Base-by-base conservation (phyloP, 1,139 yeast genomes). In the Lodderomyces elongisporus region DNA sequence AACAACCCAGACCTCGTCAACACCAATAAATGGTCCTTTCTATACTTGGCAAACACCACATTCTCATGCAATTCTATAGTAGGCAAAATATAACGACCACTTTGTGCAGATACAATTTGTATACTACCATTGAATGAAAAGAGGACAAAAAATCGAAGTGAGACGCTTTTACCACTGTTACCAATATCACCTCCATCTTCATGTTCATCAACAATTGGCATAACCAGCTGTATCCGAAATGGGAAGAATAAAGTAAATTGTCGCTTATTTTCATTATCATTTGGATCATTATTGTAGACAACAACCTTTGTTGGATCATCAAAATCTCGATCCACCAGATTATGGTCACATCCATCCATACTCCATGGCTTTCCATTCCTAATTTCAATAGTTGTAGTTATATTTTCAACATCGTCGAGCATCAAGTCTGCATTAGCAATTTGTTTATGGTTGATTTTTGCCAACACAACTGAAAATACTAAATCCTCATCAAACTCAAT, bases 51-150 rank as follows among this genome's bases (percentile, higher is more conserved):
- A 51, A 62, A 74, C 54, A 52, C 75, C 42, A 66, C 72, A 62
- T 54, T 84, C 33, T 41, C 73, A 42, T 66, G 97, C 69, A 69
- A 66, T 74, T 62, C 82, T 13, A 78, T 52, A n/a, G 66, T 53
- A 2, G 84, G 79, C 34, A 62, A 53, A 1, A 65, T 42, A 21
- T 59, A 58, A 16, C 66, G 51, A 1, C 93, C 95, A 1, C 66
- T 46, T 2, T 82, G 73, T 1, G 84, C 75, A 9, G 79, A 71
- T 0, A 93, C 72, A 62, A 95, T 73, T 50, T 83, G 85, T 3
- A 77, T 43, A 4, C 77, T 70, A 1, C 88, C 87, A 30, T 77
- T 73, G 16, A 91, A 87, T 0, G 95, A 77, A 3, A 82, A 77
- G 23, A 89, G 56, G n/a, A 66, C 73, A 66, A 73, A 68, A 39